Evolutionary conservation across 2,329 filamentous ascomycete species (phyloP), one percentile per base, ranked within the genome.

Genomic region (Samsoniella hepiali): DNA sequence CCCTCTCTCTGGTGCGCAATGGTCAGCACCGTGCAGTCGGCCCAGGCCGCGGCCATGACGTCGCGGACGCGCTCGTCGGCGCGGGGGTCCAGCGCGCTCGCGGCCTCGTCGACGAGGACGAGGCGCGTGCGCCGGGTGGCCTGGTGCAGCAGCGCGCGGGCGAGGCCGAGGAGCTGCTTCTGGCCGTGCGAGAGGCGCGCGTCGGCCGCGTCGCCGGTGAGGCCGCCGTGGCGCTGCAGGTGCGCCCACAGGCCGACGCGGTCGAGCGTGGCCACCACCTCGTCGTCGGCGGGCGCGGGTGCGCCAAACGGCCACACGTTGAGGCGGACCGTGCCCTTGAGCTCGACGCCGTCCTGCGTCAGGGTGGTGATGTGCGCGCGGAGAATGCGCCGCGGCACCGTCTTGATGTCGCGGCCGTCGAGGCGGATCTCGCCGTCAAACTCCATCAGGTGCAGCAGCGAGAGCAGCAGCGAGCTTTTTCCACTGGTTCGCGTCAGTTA

Each of bases 351-450:
- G 17, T 75, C 74, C 45, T 76, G 74, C 0, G 74, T 62, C 0
- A 75, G 66, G 0, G 69, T 69, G 3, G 74, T 67, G 31, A 76
- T 72, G n/a, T 67, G 70, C 1, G 69, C 68, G 2, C 74, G 68
- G 6, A 75, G 44, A 1, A 67, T 1, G 15, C 68, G 64, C 7
- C 68, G 69, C 0, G 67, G 47, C 1, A 75, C 61, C 0, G 13
- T 57, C 3, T 60, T 64, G 8, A 74, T 67, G n/a, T 74, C 69
- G 1, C 74, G 32, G 13, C 68, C 70, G 42, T 76, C 72, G 0
- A 76, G 63, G 3, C 64, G 22, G 8, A 74, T 71, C 34, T 50
- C 65, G 45, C 74, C 70, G 3, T 38, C 17, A 13, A 45, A 58
- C 36, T 65, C 63, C n/a, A 65, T 44, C 59, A 65, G 7, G 32